Evolutionary conservation across 2,329 filamentous ascomycete genomes (phyloP), one percentile per base, ranked within the genome.

Genomic region (Sporothrix pseudoabietina): DNA sequence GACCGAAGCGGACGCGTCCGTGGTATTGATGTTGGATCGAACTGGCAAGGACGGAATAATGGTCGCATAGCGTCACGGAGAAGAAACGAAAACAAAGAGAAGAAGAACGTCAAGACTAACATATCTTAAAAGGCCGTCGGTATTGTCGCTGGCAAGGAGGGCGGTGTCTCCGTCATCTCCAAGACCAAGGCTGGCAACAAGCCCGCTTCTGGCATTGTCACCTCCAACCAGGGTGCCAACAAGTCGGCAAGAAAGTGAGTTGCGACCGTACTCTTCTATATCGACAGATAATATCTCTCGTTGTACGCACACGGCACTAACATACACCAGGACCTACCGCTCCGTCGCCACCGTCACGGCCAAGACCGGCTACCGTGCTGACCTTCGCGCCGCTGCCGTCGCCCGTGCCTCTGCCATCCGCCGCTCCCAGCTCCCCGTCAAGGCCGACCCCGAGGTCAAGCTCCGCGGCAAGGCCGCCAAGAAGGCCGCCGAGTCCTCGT

Each of bases 401-500:
- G 87, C 94, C 84, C 93, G 96, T 81, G 94, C 92, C 82, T 94
- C 91, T 80, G 94, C 94, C 80, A 89, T 97, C 87, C 92, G 91
- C 84, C 87, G 87, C 81, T 90, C 92, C 79, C 92, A 97, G 89
- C 88, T 87, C 82, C 85, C 91, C 78, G 89, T 91, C 85, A 97
- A 97, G 91, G 87, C 91, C 75, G 84, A 86, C 77, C 89, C 89
- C 79, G 90, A 90, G 85, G 82, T 84, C 81, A 97, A 97, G 90
- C 87, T 87, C 79, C 89, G 94, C 81, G 94, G 94, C 79, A 87
- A 87, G 78, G 93, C 94, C 88, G 93, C 92, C 80, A 88, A 88
- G 86, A 91, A 92, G 87, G 91, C 90, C 77, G 87, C 86, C 71
- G 84, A 83, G 78, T 83, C 84, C 80, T 83, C 84, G 78, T 82